A percentile compares a stretch with the other conserved stretches of the same genome.
phyloP scores from a whole-genome alignment of 1,284 basidiomycete species.

The Testicularia cyperi region DNA sequence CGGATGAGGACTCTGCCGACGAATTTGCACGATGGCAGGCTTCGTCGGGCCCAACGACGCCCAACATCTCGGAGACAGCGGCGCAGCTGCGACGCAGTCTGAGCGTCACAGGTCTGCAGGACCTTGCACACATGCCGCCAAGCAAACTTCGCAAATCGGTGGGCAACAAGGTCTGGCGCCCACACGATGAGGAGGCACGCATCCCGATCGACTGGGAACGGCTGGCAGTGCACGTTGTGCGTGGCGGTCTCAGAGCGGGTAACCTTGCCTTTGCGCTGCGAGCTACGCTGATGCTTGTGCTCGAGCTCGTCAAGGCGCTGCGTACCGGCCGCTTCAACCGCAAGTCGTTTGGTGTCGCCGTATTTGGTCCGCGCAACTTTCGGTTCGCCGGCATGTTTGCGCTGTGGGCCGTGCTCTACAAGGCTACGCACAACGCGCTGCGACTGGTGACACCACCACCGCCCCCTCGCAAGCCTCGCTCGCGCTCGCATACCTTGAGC shows the following conservation, averaged over 20 bases:
- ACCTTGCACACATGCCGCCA: slow-evolving; percentile 47
- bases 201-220: slow-evolving; percentile 57
- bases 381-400: slow-evolving; percentile 55
- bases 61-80: slow-evolving; percentile 54
- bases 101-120: slow-evolving; percentile 48
- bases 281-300: slow-evolving; percentile 43
- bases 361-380: slow-evolving; percentile 44
- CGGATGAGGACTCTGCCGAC: slow-evolving; percentile 37
- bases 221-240: slow-evolving; percentile 48
- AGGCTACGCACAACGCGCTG: slow-evolving; percentile 53
- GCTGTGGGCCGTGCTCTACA: slow-evolving; percentile 56
- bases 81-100: slow-evolving; percentile 51
- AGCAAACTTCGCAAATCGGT: slow-evolving; percentile 47
- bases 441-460: slow-evolving; percentile 50
- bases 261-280: slow-evolving; percentile 53
- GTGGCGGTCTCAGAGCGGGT: slow-evolving; percentile 51
- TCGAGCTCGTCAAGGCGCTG: slow-evolving; percentile 51
- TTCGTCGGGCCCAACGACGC: slow-evolving; percentile 44
- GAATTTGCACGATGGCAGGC: slow-evolving; percentile 24
- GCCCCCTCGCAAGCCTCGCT: slow-evolving; percentile 13
- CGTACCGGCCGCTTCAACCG: slow-evolving; percentile 37
- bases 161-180: slow-evolving; percentile 55
- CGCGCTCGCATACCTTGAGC: slow-evolving; percentile 3
- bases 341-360: slow-evolving; percentile 28
- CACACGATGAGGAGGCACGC: slow-evolving; percentile 51